A percentile compares a stretch with the other conserved stretches of the same genome.
phyloP scores from a whole-genome alignment of 169 alveolate genomes.

The Perkinsus marinus region DNA sequence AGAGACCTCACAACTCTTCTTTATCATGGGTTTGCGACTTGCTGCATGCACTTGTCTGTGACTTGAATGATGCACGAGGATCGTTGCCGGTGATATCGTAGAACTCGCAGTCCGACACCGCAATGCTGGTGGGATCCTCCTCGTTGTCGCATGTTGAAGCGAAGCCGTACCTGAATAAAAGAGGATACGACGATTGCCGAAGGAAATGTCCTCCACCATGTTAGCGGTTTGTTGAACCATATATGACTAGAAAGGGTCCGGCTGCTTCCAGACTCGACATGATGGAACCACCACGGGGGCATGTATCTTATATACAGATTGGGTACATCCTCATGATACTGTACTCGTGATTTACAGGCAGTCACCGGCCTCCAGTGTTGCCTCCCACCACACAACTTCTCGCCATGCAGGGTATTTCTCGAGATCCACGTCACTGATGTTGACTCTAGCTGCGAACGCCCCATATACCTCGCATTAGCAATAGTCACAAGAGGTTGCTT shows the following conservation, averaged over 20 bases:
- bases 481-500: not conserved
- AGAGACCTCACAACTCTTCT: not conserved
- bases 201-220: not conserved
- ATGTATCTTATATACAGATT: not conserved
- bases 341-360: not conserved
- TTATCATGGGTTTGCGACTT: not conserved
- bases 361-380: not conserved
- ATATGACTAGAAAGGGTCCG: not conserved
- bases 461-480: not conserved
- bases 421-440: not conserved
- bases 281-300: not conserved
- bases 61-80: not conserved
- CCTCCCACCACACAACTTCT: not conserved
- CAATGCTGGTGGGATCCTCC: not conserved
- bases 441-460: not conserved
- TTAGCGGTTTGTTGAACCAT: not conserved
- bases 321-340: not conserved
- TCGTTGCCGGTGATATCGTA: not conserved
- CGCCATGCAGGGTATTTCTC: not conserved
- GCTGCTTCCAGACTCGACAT: not conserved
- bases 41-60: not conserved
- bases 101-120: not conserved
- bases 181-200: not conserved
- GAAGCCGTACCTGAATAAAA: not conserved
- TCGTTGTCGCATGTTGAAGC: not conserved